Percentiles rank a stretch among this genome's conserved stretches.
These are phyloP conservation scores for Lolium rigidum DNA, from an alignment of 176 grass and related monocot genomes.

Conservation along the genomic window DNA sequence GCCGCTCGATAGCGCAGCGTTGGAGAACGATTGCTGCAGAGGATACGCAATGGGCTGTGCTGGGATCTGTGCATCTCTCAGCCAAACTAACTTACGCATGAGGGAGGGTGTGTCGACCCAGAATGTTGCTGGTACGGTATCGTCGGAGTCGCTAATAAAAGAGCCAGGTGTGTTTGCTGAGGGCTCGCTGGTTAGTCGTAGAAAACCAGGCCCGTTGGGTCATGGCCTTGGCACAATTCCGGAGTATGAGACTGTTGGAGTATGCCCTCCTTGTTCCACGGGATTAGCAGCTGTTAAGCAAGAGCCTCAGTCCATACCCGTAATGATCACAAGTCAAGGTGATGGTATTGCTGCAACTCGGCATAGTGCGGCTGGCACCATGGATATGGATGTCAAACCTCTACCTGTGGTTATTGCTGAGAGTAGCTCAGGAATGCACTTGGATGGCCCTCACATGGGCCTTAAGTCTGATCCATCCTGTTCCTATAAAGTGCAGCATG, in stretches of 20 bases:
- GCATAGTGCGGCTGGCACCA: slow-evolving; percentile 46
- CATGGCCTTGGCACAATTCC: slow-evolving; percentile 44
- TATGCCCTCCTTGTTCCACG: slow-evolving; percentile 10
- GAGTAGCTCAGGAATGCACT: slow-evolving; percentile 68
- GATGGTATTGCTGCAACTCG: slow-evolving; percentile 38
- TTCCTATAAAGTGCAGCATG: slow-evolving; percentile 38
- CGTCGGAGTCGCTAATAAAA: slow-evolving; percentile 51
- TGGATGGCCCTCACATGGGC: slow-evolving; percentile 44
- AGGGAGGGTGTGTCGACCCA: slow-evolving; percentile 34
- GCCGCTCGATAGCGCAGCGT: slow-evolving; percentile 25
- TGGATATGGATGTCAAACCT: slow-evolving; percentile 55
- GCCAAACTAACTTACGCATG: not conserved
- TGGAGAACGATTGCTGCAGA: slow-evolving; percentile 40
- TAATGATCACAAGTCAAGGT: slow-evolving; percentile 12
- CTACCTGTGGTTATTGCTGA: slow-evolving; percentile 56
- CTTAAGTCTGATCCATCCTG: slow-evolving; percentile 43
- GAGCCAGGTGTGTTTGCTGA: slow-evolving; percentile 49
- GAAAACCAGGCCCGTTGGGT: slow-evolving; percentile 14
- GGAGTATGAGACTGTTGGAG: slow-evolving; percentile 45
- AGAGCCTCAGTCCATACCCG: slow-evolving; percentile 38
- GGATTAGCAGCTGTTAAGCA: slow-evolving; percentile 41
- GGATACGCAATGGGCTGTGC: slow-evolving; percentile 38
- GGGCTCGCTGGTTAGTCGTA: slow-evolving; percentile 26
- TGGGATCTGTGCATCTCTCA: not conserved
- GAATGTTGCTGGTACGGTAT: slow-evolving; percentile 31